phyloP scores from a whole-genome alignment of 2,329 filamentous ascomycete species.

The Stachybotrys chlorohalonatus region DNA sequence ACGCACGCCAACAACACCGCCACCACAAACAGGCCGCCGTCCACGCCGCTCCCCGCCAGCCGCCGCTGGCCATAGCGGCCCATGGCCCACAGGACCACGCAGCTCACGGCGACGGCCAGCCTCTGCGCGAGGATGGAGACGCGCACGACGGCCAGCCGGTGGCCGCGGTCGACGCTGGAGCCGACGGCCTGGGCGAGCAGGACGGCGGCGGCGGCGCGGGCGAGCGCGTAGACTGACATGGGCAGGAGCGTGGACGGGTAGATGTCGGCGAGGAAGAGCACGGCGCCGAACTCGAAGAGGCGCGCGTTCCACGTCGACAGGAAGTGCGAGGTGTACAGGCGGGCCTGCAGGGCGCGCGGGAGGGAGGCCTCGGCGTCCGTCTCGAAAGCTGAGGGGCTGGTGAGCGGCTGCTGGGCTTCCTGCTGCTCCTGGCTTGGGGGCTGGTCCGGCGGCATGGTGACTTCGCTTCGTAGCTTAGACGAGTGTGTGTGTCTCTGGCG shows the following conservation, averaged over 20 bases:
- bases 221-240: slow-evolving; percentile 60
- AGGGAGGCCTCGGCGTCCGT: neutral
- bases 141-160: slow-evolving; percentile 41
- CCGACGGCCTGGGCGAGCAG: slow-evolving; percentile 51
- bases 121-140: slow-evolving; percentile 36
- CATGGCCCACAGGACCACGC: slow-evolving; percentile 28
- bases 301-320: slow-evolving; percentile 58
- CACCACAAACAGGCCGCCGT: neutral
- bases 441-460: too few species aligned
- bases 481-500: too few species aligned
- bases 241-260: slow-evolving; percentile 53
- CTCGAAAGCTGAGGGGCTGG: too few species aligned
- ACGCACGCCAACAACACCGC: slow-evolving; percentile 47
- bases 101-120: slow-evolving; percentile 36
- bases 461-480: too few species aligned
- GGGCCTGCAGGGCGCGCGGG: neutral
- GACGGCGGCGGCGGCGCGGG: slow-evolving; percentile 48
- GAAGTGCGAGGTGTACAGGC: slow-evolving; percentile 48
- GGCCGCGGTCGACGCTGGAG: slow-evolving; percentile 43
- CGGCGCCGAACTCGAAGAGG: slow-evolving; percentile 53
- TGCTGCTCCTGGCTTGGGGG: too few species aligned
- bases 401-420: too few species aligned
- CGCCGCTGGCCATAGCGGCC: neutral
- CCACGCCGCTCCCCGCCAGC: neutral
- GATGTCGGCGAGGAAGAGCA: slow-evolving; percentile 47